A percentile compares a stretch with the other conserved stretches of the same genome.
phyloP scores from a whole-genome alignment of 441 rosid genomes.

The Croton laevigatus region DNA sequence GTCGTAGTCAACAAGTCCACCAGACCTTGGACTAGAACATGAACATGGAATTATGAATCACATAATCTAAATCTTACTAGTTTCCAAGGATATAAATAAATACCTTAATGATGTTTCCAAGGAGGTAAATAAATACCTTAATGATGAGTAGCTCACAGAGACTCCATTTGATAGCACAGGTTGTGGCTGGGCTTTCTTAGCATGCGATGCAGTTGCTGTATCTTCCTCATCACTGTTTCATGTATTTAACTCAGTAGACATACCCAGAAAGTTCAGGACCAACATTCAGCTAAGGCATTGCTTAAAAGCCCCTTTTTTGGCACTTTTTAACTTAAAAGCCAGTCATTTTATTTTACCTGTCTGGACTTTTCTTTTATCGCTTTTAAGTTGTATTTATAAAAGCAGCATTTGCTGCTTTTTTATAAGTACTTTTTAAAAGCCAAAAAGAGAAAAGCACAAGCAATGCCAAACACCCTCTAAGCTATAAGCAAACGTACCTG shows the following conservation, averaged over 20 bases:
- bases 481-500: conserved; percentile 41
- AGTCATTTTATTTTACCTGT: no score
- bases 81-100: conserved; percentile 21
- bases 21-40: conserved; percentile 55
- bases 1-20: conserved; percentile 92
- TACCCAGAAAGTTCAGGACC: conserved; percentile 15
- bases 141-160: conserved; percentile 48
- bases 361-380: no score
- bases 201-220: conserved; percentile 70
- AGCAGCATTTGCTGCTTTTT: no score
- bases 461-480: no score
- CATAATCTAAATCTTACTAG: conserved; percentile 4
- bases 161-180: conserved; percentile 75
- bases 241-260: conserved; percentile 22
- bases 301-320: no score
- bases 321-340: no score
- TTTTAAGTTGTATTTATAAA: no score
- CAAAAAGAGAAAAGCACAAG: no score
- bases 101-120: conserved; percentile 57
- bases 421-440: no score
- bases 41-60: conserved; percentile 16
- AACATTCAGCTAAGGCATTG: background rate
- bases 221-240: conserved; percentile 90
- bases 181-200: conserved; percentile 50
- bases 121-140: conserved; percentile 48